A percentile compares a stretch with the other conserved stretches of the same genome.
Evolutionary conservation across 1,284 basidiomycete genomes (phyloP).

Genomic region (Thecaphora frezii): DNA sequence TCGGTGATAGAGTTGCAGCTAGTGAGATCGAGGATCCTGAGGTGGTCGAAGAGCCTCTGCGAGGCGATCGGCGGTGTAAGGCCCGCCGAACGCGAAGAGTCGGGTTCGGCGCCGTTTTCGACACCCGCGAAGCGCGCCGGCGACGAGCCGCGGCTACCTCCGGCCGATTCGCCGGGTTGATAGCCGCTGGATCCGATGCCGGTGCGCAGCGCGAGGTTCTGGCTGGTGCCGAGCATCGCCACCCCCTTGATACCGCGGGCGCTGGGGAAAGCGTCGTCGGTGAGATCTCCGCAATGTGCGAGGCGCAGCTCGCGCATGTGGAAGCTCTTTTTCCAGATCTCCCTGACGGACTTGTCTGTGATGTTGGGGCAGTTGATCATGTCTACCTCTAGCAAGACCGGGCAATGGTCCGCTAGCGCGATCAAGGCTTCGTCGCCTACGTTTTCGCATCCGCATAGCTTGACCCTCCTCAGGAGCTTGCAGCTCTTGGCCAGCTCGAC

Average conservation of each 20-base stretch:
- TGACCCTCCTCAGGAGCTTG: conserved; percentile 70
- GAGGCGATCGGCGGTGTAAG: conserved; percentile 25
- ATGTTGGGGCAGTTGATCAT: conserved; percentile 79
- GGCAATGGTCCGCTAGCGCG: conserved; percentile 65
- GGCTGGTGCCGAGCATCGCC: conserved; percentile 25
- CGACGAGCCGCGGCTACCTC: conserved; percentile 32
- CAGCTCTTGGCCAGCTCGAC: conserved; percentile 77
- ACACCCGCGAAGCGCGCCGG: conserved; percentile 11
- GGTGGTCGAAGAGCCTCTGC: conserved; percentile 47
- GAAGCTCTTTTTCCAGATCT: conserved; percentile 77
- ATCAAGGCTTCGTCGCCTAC: conserved; percentile 45
- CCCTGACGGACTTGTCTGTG: conserved; percentile 75
- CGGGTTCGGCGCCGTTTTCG: conserved; percentile 2
- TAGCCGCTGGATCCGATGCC: conserved; percentile 3
- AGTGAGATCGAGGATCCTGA: conserved; percentile 66
- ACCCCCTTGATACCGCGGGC: conserved; percentile 28
- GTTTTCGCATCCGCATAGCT: conserved; percentile 48
- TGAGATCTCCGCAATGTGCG: conserved; percentile 76
- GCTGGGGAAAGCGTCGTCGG: conserved; percentile 83
- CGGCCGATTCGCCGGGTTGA: conserved; percentile 26
- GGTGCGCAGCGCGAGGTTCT: conserved; percentile 12
- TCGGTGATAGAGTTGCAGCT: conserved; percentile 81
- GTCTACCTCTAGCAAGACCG: conserved; percentile 89
- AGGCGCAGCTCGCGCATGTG: conserved; percentile 90
- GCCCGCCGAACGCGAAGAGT: conserved; percentile 9